phyloP scores from a whole-genome alignment of 768 basidiomycete species.

The Chalciporus chontae region DNA sequence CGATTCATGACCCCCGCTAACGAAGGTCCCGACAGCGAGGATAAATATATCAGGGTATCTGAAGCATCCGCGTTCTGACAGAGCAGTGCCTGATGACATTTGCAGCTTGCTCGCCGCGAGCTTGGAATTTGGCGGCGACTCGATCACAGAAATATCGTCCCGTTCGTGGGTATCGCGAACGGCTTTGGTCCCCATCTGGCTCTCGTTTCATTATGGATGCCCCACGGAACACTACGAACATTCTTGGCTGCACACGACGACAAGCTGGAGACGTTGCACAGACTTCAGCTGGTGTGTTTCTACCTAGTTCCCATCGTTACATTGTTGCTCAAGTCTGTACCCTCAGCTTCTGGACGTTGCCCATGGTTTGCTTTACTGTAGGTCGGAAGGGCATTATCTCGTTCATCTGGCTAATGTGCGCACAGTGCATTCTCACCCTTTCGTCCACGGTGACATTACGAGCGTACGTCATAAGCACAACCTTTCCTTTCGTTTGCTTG shows the following conservation, averaged over 20 bases:
- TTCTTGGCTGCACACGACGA: constrained; percentile 1
- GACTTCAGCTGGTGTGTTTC: constrained; percentile 6
- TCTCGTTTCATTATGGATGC: constrained; percentile 12
- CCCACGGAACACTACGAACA: constrained; percentile 8
- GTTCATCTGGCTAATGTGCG: not conserved
- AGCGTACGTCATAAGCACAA: not conserved
- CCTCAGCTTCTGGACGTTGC: not conserved
- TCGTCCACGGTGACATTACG: constrained; percentile 7
- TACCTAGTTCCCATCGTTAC: not conserved
- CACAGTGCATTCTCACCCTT: constrained; percentile 4
- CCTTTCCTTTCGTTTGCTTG: not conserved
- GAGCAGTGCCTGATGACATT: too few relatives aligned
- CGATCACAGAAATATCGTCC: constrained; percentile 8
- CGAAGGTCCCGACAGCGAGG: not conserved
- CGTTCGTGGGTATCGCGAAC: constrained; percentile 6
- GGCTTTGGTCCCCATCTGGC: constrained; percentile 7
- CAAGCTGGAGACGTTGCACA: not conserved
- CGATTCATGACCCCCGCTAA: not conserved
- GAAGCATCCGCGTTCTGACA: too few relatives aligned
- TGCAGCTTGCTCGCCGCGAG: constrained; percentile 13
- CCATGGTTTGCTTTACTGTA: not conserved
- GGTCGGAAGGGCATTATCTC: not conserved
- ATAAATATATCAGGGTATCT: constrained; percentile 4
- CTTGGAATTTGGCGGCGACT: constrained; percentile 10
- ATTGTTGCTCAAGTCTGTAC: not conserved